Conservation (phyloP, 2,329 filamentous ascomycete genomes). For the Kalaharituber pfeilii region DNA sequence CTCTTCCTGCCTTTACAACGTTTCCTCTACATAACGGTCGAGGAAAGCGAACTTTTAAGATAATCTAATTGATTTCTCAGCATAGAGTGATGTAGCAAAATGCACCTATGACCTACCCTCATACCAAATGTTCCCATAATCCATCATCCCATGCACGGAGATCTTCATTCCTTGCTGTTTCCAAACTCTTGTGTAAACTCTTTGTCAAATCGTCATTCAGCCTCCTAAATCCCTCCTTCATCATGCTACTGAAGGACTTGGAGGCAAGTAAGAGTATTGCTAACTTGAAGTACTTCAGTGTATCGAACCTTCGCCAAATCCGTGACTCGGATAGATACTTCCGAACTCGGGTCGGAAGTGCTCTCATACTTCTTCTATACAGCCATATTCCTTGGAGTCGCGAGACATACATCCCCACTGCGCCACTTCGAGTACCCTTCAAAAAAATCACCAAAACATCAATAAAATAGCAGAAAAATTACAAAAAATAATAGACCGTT, state of each 20-base stretch:
- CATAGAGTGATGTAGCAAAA: slow-evolving; percentile 1
- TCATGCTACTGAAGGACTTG: slow-evolving; percentile 2
- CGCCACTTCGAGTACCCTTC: too few relatives aligned
- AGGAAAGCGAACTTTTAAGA: slow-evolving; percentile 3
- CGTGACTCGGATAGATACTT: neutral
- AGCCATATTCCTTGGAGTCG: too few relatives aligned
- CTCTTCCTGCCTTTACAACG: neutral
- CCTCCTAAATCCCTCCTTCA: neutral
- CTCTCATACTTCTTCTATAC: slow-evolving; percentile 1
- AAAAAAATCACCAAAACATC: too few relatives aligned
- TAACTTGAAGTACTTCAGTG: slow-evolving; percentile 3
- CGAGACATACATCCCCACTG: too few relatives aligned
- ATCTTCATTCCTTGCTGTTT: neutral
- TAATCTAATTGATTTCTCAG: slow-evolving; percentile 4
- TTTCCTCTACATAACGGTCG: slow-evolving; percentile 1
- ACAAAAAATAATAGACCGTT: too few relatives aligned
- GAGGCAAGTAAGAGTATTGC: slow-evolving; percentile 3
- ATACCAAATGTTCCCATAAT: neutral
- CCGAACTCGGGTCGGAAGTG: neutral
- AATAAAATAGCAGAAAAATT: neutral
- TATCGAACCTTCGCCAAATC: neutral
- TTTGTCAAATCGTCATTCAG: slow-evolving; percentile 1
- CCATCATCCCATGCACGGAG: neutral
- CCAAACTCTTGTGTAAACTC: slow-evolving; percentile 3
- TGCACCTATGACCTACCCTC: neutral